These are phyloP conservation scores for Lactifluus piperatus DNA, from an alignment of 768 basidiomycete species.

Conservation along the genomic window DNA sequence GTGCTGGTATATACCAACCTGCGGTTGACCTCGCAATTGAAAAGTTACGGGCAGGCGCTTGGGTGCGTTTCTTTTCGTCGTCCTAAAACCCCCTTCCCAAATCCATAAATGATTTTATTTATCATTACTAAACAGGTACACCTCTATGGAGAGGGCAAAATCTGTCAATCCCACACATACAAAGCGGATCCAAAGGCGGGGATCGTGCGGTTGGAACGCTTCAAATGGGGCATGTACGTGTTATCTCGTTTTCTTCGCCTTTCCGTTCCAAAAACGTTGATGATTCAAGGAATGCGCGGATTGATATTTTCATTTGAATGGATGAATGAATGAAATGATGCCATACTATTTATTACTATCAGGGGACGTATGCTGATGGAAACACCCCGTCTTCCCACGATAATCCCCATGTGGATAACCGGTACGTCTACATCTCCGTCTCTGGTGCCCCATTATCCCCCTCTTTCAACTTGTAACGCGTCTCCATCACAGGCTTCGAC, in stretches of 20 bases:
- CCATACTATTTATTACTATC: background rate
- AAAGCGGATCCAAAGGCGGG: slow-evolving; percentile 31
- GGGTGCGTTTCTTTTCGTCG: slow-evolving; percentile 47
- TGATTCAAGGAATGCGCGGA: too few species aligned
- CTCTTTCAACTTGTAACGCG: background rate
- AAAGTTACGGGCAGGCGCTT: slow-evolving; percentile 71
- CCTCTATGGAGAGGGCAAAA: slow-evolving; percentile 82
- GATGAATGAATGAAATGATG: too few species aligned
- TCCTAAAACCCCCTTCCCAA: too few species aligned
- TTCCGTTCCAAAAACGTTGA: background rate
- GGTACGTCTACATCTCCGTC: slow-evolving; percentile 31
- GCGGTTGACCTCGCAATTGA: slow-evolving; percentile 79
- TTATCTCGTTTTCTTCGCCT: background rate
- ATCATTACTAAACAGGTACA: slow-evolving; percentile 50
- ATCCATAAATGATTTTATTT: too few species aligned
- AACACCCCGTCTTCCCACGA: slow-evolving; percentile 50
- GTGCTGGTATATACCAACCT: slow-evolving; percentile 81
- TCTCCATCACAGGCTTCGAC: slow-evolving; percentile 54
- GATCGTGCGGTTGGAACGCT: slow-evolving; percentile 49
- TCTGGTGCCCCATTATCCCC: too few species aligned
- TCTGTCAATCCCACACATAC: slow-evolving; percentile 64
- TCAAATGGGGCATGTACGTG: slow-evolving; percentile 95
- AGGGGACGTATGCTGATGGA: slow-evolving; percentile 84
- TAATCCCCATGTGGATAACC: slow-evolving; percentile 94
- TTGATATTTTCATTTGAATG: too few species aligned